A percentile compares a stretch with the other conserved stretches of the same genome.
Conservation (phyloP, 306 rosid genomes). For the Trifolium repens region DNA sequence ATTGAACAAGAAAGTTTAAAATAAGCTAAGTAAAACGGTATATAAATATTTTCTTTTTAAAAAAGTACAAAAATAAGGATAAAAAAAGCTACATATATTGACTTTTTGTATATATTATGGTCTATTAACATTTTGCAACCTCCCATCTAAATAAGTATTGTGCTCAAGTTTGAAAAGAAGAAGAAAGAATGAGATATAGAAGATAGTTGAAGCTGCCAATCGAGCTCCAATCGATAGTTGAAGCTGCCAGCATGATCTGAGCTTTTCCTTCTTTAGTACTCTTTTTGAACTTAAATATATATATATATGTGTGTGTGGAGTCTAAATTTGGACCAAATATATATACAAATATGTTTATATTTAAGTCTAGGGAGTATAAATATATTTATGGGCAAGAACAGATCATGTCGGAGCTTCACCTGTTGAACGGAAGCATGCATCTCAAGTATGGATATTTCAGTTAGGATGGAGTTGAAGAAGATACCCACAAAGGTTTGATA, state of each 20-base stretch:
- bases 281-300: not conserved
- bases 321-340: not conserved
- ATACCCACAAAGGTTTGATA: not conserved
- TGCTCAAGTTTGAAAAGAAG: not conserved
- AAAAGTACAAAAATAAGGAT: not conserved
- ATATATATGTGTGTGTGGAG: not conserved
- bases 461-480: not conserved
- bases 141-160: not conserved
- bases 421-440: slow-evolving; percentile 11
- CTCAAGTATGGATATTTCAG: not conserved
- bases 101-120: not conserved
- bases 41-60: not conserved
- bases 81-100: too few relatives aligned
- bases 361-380: not conserved
- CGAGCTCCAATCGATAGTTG: not conserved
- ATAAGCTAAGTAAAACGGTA: too few relatives aligned
- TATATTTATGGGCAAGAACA: not conserved
- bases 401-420: slow-evolving; percentile 33
- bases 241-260: slow-evolving; percentile 33
- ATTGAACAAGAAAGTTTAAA: too few relatives aligned
- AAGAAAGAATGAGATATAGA: not conserved
- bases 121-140: not conserved
- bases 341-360: not conserved
- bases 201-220: too few relatives aligned
- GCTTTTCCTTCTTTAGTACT: not conserved